Base-by-base conservation (phyloP, 176 grass and related monocot species). In the Poa pratensis region DNA sequence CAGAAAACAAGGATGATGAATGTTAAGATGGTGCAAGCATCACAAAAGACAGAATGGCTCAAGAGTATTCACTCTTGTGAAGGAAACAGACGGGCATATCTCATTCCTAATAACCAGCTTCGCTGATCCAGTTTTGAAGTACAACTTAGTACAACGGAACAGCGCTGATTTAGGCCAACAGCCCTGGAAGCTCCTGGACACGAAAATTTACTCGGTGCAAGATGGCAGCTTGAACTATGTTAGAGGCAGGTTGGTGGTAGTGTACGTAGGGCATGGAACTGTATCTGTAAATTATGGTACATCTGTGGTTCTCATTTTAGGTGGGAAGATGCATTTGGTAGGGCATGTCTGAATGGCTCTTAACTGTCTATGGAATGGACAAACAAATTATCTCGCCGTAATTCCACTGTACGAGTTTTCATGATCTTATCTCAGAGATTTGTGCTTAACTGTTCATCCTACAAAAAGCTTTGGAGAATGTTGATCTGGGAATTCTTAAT, bases 281-380 rank as follows among this genome's bases (percentile, higher is more conserved):
- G 46, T 64, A 66, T 19, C 28, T 77, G 59, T 76, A 84, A 76
- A 76, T 84, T 65, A 75, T 76, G 57, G 18, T 76, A 49, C 32
- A 26, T 39, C 23, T 19, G 16, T 27, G 30, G 42, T 53, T 37
- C 59, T 45, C 18, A 63, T 66, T 35, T 71, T 79, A 65, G 23
- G 10, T 45, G 18, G 17, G 72, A 54, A 40, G 40, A 51, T 75
- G 24, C 49, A 75, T 59, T 57, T 43, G 16, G 23, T 55, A 53
- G 11, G 24, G 19, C 13, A 43, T 65, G 18, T 27, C 43, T 35
- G 9, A 62, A 39, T 50, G 14, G 49, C 13, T 63, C 14, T 50
- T 84, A 28, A 27, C 10, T 27, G n/a, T 43, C 34, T 58, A 1
- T 22, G 67, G 23, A 34, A 69, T 26, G 6, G 55, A 58, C 1